Conservation (phyloP, 768 basidiomycete species). For the Tricholoma furcatifolium region DNA sequence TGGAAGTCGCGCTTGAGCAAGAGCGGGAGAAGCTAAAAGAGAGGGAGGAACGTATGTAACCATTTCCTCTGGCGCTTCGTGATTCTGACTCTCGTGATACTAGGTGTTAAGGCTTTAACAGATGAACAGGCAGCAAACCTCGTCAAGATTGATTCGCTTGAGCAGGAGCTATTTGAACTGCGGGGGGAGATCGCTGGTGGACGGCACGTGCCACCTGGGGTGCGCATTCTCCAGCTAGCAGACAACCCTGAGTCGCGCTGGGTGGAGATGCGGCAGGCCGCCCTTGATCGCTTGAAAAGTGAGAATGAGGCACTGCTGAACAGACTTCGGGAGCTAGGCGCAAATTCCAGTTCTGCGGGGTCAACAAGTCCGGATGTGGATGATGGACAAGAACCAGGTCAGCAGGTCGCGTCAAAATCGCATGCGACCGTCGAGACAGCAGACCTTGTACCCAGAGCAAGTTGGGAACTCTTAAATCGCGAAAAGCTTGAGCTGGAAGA, state of each 20-base stretch:
- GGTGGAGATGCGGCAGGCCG: slow-evolving; percentile 71
- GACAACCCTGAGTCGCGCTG: slow-evolving; percentile 70
- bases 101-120: slow-evolving; percentile 46
- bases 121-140: slow-evolving; percentile 35
- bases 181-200: slow-evolving; percentile 75
- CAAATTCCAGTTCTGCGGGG: slow-evolving; percentile 17
- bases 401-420: slow-evolving; percentile 4
- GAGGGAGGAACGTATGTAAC: slow-evolving; percentile 11
- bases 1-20: neutral
- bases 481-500: slow-evolving; percentile 71
- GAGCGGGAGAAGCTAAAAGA: slow-evolving; percentile 11
- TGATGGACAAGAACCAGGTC: neutral
- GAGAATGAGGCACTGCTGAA: slow-evolving; percentile 86
- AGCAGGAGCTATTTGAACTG: slow-evolving; percentile 78
- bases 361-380: neutral
- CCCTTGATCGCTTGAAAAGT: slow-evolving; percentile 68
- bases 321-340: slow-evolving; percentile 54
- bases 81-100: neutral
- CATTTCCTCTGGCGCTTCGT: neutral
- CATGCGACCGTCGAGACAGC: slow-evolving; percentile 14
- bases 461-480: slow-evolving; percentile 68
- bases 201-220: slow-evolving; percentile 39
- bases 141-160: slow-evolving; percentile 64
- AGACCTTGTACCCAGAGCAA: slow-evolving; percentile 71
- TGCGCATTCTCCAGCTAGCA: slow-evolving; percentile 11